Conservation (phyloP, 2,329 filamentous ascomycete genomes). For the Amauroascus verrucosus region DNA sequence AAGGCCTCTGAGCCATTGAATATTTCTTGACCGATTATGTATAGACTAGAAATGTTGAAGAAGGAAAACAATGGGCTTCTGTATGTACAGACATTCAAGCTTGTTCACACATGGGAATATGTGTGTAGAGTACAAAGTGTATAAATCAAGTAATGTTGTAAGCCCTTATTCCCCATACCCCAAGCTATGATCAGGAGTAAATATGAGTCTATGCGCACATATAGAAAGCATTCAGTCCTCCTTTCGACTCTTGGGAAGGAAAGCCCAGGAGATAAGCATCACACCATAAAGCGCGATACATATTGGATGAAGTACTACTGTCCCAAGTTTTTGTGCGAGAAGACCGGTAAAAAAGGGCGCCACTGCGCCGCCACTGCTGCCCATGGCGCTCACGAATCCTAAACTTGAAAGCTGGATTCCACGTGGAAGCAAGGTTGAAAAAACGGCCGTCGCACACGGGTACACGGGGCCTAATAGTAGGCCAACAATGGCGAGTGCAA, state of each 20-base stretch:
- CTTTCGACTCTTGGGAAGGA: slow-evolving; percentile 40
- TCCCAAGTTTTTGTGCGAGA: slow-evolving; percentile 39
- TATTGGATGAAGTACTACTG: slow-evolving; percentile 41
- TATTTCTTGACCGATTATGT: too few species aligned
- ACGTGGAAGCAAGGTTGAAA: slow-evolving; percentile 26
- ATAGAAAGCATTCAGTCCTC: background rate
- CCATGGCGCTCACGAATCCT: too few species aligned
- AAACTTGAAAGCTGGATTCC: slow-evolving; percentile 33
- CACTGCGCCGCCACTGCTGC: slow-evolving; percentile 34
- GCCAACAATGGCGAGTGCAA: slow-evolving; percentile 59
- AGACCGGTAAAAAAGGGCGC: slow-evolving; percentile 40
- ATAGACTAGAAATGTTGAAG: too few species aligned
- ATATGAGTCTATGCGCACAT: too few species aligned
- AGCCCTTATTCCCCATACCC: too few species aligned
- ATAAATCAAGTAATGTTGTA: too few species aligned
- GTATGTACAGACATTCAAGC: too few species aligned
- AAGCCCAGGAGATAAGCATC: slow-evolving; percentile 45
- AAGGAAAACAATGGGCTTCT: too few species aligned
- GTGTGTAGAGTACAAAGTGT: too few species aligned
- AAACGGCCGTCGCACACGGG: slow-evolving; percentile 45
- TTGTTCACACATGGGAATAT: background rate
- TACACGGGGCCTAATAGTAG: slow-evolving; percentile 71
- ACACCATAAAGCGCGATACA: slow-evolving; percentile 44
- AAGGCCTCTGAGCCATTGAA: too few species aligned
- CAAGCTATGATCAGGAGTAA: too few species aligned